Conservation (phyloP, 2,329 filamentous ascomycete genomes). For the Phialemonium atrogriseum region DNA sequence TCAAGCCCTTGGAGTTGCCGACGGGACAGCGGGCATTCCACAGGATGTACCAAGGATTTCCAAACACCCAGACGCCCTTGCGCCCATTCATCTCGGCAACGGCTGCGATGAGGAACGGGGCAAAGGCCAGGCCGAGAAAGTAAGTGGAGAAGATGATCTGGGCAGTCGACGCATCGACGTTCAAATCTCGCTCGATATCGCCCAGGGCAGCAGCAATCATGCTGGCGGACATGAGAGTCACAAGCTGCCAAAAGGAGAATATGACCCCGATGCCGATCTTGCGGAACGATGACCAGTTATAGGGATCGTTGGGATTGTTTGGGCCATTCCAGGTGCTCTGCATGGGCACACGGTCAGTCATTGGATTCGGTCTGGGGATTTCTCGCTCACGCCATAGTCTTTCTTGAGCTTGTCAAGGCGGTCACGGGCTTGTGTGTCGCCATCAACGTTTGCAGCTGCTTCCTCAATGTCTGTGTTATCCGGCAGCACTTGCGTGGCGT, state of each 20-base stretch:
- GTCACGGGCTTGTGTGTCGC: neutral
- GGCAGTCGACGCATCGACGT: conserved; percentile 16
- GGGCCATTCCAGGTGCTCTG: conserved; percentile 9
- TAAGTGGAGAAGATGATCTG: conserved; percentile 26
- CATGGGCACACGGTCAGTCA: neutral
- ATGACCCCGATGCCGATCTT: conserved; percentile 18
- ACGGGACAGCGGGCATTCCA: conserved; percentile 27
- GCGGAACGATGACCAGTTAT: conserved; percentile 10
- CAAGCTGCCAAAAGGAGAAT: conserved; percentile 23
- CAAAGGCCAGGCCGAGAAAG: conserved; percentile 24
- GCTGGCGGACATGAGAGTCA: conserved; percentile 26
- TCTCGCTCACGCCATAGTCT: neutral
- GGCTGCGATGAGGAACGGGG: conserved; percentile 23
- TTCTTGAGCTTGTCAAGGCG: conserved; percentile 1
- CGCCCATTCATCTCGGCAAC: conserved; percentile 25
- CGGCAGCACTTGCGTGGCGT: neutral
- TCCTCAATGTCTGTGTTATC: too few species aligned
- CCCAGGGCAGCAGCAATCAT: conserved; percentile 27
- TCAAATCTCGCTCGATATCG: conserved; percentile 21
- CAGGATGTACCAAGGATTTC: conserved; percentile 24
- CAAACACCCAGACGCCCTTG: conserved; percentile 22
- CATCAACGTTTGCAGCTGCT: neutral
- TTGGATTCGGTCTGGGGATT: neutral
- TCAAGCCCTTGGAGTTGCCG: conserved; percentile 18
- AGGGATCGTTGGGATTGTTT: conserved; percentile 9